These are phyloP conservation scores for Triadica sebifera DNA, from an alignment of 345 rosid genomes.

Conservation along the genomic window DNA sequence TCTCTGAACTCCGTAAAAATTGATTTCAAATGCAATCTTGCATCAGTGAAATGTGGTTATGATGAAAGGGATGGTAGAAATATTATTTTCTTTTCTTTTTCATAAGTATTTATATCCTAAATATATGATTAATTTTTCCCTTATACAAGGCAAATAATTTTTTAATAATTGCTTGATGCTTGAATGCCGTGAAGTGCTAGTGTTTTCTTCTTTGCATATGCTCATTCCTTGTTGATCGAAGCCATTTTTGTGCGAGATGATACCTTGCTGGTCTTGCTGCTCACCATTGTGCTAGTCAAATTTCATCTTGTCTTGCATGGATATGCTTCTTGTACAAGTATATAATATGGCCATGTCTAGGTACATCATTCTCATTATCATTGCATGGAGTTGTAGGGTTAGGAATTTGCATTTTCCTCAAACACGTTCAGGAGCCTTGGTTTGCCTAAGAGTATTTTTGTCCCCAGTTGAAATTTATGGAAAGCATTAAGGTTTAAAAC, in stretches of 20 bases:
- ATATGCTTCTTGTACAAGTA: not conserved
- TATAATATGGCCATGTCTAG: not conserved
- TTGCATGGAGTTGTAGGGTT: too few species aligned
- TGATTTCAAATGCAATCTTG: conserved; percentile 1
- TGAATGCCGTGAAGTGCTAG: not conserved
- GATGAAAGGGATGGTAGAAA: not conserved
- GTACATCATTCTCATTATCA: not conserved
- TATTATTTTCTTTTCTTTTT: not conserved
- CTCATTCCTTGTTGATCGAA: not conserved
- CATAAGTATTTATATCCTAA: not conserved
- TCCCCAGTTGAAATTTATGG: not conserved
- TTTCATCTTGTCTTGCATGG: not conserved
- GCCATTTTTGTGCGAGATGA: not conserved
- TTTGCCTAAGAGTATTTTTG: not conserved
- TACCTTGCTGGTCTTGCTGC: not conserved
- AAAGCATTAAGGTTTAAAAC: not conserved
- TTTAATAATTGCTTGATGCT: not conserved
- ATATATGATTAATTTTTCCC: not conserved
- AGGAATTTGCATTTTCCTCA: not conserved
- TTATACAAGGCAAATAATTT: not conserved
- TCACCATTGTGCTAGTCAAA: too few species aligned
- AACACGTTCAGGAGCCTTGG: not conserved
- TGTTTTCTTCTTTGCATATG: not conserved
- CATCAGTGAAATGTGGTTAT: conserved; percentile 4
- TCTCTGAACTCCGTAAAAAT: too few species aligned